Evolutionary conservation across 1,139 yeast genomes (phyloP), one percentile per base, ranked within the genome.

Genomic region (Hansenula lynferdii): DNA sequence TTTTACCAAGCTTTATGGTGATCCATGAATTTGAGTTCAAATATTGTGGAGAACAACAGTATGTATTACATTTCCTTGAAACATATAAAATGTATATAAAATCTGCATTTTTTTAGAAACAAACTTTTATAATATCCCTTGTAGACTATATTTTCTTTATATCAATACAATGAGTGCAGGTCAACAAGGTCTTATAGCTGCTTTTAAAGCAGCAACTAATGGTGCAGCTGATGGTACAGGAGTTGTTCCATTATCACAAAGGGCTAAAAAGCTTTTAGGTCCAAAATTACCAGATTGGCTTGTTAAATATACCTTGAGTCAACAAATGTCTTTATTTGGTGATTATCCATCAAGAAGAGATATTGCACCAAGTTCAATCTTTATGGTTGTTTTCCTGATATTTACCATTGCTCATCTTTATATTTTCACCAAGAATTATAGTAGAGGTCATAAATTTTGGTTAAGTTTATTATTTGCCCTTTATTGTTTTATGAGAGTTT

Each of bases 371-470:
- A 64, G 76, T 37, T 74, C 77, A 1, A 53, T 83, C 0, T 82
- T 84, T 51, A 49, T 72, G 2, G 85, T 73, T 2, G 58, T 77
- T 3, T 84, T 79, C 45, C 60, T 66, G 4, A 45, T 83, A 3
- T 49, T 83, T 17, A 60, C 66, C 3, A 20, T 77, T 4, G 65
- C 70, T 1, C 85, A 81, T 54, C 48, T 71, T 4, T 50, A 54
- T 15, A 61, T 84, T 7, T 83, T 79, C 48, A 22, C 56, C n/a
- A 61, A 70, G 36, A 80, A 84, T 59, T 60, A 50, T 42, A 48
- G 64, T 5, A 64, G 86, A 44, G 85, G 86, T 5, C 95, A 85
- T 58, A 64, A 71, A 45, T 84, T 85, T 58, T 75, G 70, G 62
- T 57, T 79, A 23, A 70, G 80, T 3, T 49, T 79, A 14, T 80